These are phyloP conservation scores for Vitis hybrid DNA, from an alignment of 177 flowering plant species.

Conservation along the genomic window DNA sequence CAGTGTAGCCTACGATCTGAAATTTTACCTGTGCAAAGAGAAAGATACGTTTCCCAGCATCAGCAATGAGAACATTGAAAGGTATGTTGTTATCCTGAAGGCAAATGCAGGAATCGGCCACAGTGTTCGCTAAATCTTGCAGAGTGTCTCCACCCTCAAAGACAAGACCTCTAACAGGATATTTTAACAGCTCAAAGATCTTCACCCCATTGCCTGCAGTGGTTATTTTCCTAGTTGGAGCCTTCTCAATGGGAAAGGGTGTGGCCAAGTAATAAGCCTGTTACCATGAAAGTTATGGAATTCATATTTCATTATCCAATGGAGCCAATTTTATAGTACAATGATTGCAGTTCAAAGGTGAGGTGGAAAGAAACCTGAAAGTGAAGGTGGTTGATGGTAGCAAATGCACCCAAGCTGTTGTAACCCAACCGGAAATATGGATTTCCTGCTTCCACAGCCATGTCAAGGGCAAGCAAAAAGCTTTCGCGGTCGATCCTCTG, in stretches of 20 bases:
- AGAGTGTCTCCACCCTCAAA: slow-evolving; percentile 63
- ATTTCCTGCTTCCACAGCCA: slow-evolving; percentile 74
- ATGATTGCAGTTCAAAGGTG: background rate
- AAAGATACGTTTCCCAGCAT: slow-evolving; percentile 63
- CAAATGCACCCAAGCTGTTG: slow-evolving; percentile 94
- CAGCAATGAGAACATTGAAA: slow-evolving; percentile 72
- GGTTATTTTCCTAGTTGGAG: slow-evolving; percentile 50
- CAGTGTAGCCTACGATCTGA: background rate
- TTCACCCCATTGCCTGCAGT: slow-evolving; percentile 34
- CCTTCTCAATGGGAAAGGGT: slow-evolving; percentile 81
- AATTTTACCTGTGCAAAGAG: slow-evolving; percentile 71
- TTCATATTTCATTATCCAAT: background rate
- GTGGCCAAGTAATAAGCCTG: slow-evolving; percentile 80
- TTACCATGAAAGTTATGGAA: background rate
- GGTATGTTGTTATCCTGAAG: slow-evolving; percentile 81
- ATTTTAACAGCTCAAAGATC: slow-evolving; percentile 54
- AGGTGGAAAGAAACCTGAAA: slow-evolving; percentile 55
- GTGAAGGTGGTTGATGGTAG: slow-evolving; percentile 90
- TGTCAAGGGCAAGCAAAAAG: slow-evolving; percentile 67
- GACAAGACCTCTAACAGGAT: slow-evolving; percentile 75
- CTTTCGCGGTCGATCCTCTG: slow-evolving; percentile 78
- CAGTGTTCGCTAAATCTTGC: slow-evolving; percentile 47
- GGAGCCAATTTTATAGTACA: too few species aligned
- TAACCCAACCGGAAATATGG: slow-evolving; percentile 82
- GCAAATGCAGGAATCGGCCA: slow-evolving; percentile 63